A percentile compares a stretch with the other conserved stretches of the same genome.
Conservation (phyloP, 768 basidiomycete genomes). For the Brasilioporus rufonigricans region DNA sequence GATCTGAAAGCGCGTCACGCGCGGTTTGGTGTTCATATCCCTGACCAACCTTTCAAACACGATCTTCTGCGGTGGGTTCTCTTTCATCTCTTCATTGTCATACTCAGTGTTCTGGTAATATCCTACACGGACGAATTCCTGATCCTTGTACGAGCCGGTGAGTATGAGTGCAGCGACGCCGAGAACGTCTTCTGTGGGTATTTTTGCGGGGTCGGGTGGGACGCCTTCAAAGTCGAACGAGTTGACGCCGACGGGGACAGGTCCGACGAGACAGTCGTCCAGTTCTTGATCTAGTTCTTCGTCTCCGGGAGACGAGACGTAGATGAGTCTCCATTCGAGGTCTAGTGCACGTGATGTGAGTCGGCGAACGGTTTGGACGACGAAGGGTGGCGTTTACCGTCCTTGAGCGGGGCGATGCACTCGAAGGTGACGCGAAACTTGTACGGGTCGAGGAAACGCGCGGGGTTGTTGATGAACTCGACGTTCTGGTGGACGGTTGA, state of each 20-base stretch:
- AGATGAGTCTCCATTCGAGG: constrained; percentile 97
- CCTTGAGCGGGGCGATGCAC: constrained; percentile 86
- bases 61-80: constrained; percentile 63
- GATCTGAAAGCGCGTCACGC: constrained; percentile 91
- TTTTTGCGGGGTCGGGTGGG: constrained; percentile 78
- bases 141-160: constrained; percentile 93
- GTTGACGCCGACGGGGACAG: constrained; percentile 95
- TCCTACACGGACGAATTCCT: constrained; percentile 98
- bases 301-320: constrained; percentile 90
- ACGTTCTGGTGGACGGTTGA: constrained; percentile 56
- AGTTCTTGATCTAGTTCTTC: constrained; percentile 95
- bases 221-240: constrained; percentile 94
- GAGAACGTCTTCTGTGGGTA: constrained; percentile 87
- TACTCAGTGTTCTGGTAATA: constrained; percentile 99
- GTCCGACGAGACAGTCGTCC: constrained; percentile 96
- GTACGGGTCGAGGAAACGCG: constrained; percentile 88
- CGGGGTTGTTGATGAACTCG: constrained; percentile 91
- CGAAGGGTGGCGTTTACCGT: constrained; percentile 51
- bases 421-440: constrained; percentile 96
- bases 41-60: constrained; percentile 78
- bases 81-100: constrained; percentile 90
- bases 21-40: constrained; percentile 87
- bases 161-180: constrained; percentile 97
- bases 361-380: background rate
- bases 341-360: constrained; percentile 45